Evolutionary conservation across 192 early-diverging fungal species (phyloP), one percentile per base, ranked within the genome.

Genomic region (Phlyctochytrium bullatum): DNA sequence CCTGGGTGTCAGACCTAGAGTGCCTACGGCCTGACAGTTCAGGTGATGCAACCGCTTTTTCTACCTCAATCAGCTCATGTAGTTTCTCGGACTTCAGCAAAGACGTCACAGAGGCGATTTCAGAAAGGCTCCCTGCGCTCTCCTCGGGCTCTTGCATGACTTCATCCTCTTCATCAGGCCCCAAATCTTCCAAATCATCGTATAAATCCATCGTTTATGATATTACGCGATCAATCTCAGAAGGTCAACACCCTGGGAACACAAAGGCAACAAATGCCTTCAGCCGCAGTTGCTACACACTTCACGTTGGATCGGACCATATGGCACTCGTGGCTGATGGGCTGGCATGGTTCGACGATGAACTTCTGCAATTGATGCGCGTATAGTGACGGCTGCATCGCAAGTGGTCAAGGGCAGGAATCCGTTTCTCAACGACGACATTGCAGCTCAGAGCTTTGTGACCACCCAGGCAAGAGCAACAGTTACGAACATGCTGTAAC

Each of bases 201-300:
- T 92, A 78, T 29, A 96, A 75, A 71, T 94, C 93, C 62, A n/a
- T 94, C 90, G 36, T 92, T 90, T 67, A 93, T 75, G n/a, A n/a
- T n/a, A n/a, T n/a, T n/a, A n/a, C n/a, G n/a, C n/a, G n/a, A n/a
- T n/a, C n/a, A n/a, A n/a, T n/a, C n/a, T n/a, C n/a, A n/a, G n/a
- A n/a, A n/a, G n/a, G n/a, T n/a, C n/a, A n/a, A n/a, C n/a, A n/a
- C n/a, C n/a, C n/a, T n/a, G n/a, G n/a, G n/a, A n/a, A n/a, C n/a
- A n/a, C n/a, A n/a, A n/a, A n/a, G n/a, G n/a, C n/a, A n/a, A n/a
- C n/a, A n/a, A n/a, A n/a, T n/a, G n/a, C n/a, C n/a, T n/a, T n/a
- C n/a, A n/a, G n/a, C n/a, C n/a, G n/a, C n/a, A n/a, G n/a, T n/a
- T n/a, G n/a, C n/a, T n/a, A n/a, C n/a, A n/a, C n/a, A n/a, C n/a